Evolutionary conservation across 2,329 filamentous ascomycete species (phyloP), one percentile per base, ranked within the genome.

Genomic region (Fusarium subtropicale): DNA sequence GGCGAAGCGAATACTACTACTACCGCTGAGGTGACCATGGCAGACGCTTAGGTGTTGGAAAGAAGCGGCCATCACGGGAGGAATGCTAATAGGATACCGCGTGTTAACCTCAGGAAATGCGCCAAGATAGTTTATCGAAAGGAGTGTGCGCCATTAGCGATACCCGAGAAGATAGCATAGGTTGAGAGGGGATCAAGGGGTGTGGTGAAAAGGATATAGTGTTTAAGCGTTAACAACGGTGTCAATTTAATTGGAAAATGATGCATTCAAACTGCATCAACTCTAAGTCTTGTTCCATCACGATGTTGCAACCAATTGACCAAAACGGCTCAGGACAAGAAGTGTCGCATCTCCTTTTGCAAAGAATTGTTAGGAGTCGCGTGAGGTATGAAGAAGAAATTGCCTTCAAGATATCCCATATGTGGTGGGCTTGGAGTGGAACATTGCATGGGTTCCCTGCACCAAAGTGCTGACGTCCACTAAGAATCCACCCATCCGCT

Each of bases 371-470:
- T 30, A 68, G 47, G 55, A 55, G 67, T 58, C 68, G 67, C 44
- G 59, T 68, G 64, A 71, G 68, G 67, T 44, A 70, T 65, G 68
- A 44, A 47, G 24, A 26, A 56, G 66, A 69, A 69, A 69, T 69
- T 53, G 45, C 57, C 31, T 52, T 28, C 18, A 39, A 46, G 55
- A 33, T 41, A 60, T 44, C 45, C 48, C 24, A 51, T 39, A 20
- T 15, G 33, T 51, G 34, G 26, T 28, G 24, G 24, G 48, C 48
- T 28, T 39, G n/a, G 24, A 51, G 41, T 66, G 38, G 15, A 60
- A 50, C 20, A 60, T 42, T 36, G 46, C 56, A 45, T 30, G 61
- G 56, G 41, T 52, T 20, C 41, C 41, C 31, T 66, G 36, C n/a
- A 46, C 61, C 46, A 31, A 28, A 22, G 50, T 20, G 24, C 53